Conservation (phyloP, 2,329 filamentous ascomycete species). For the Incumbomyces lentus region DNA sequence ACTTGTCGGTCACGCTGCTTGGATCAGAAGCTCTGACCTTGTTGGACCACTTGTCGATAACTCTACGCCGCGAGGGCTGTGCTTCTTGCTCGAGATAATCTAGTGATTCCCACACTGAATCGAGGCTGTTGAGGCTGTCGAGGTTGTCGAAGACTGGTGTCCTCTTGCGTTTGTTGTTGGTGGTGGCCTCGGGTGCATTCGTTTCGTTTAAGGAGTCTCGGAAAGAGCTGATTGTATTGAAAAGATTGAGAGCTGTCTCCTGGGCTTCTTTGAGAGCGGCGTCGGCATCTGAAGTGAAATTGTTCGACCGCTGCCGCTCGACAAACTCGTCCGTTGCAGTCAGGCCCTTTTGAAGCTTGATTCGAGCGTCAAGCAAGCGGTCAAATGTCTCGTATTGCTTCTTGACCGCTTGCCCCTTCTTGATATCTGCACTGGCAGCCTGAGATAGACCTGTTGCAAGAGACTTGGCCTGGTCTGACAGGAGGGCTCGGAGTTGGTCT, state of each 20-base stretch:
- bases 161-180: conserved; percentile 34
- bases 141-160: conserved; percentile 34
- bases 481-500: conserved; percentile 53
- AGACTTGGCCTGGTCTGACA: conserved; percentile 52
- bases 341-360: conserved; percentile 85
- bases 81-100: conserved; percentile 52
- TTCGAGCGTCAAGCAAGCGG: conserved; percentile 75
- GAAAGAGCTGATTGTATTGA: conserved; percentile 54
- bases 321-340: conserved; percentile 42
- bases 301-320: neutral
- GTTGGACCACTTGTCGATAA: conserved; percentile 81
- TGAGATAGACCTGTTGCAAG: conserved; percentile 55
- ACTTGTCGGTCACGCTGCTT: conserved; percentile 42
- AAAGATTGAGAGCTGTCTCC: conserved; percentile 71
- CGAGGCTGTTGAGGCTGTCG: conserved; percentile 43
- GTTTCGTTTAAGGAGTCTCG: conserved; percentile 29
- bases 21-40: conserved; percentile 54
- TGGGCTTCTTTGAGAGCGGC: conserved; percentile 67
- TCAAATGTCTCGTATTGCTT: conserved; percentile 80
- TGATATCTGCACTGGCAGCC: conserved; percentile 64
- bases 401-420: conserved; percentile 79
- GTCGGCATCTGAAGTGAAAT: conserved; percentile 9
- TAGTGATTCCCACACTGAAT: conserved; percentile 64
- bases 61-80: conserved; percentile 53
- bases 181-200: conserved; percentile 13